Percentiles rank a stretch among this genome's conserved stretches.
Conservation (phyloP, 2,329 filamentous ascomycete genomes). For the Lachnellula hyalina region DNA sequence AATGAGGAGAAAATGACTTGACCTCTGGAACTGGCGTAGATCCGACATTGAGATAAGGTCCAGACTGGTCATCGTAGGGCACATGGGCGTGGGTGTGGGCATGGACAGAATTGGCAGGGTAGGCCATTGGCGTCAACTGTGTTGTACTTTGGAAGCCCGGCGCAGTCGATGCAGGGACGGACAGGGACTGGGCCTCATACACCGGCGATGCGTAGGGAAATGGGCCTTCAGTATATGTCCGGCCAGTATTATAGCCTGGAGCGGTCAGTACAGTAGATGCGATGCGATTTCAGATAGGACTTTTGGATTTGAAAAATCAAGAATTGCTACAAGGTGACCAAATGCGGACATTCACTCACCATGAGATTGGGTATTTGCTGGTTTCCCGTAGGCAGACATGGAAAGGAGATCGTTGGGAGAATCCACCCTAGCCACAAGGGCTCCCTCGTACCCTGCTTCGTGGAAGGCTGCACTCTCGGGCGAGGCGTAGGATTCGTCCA, state of each 20-base stretch:
- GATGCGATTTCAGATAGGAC: not conserved
- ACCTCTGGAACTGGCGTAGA: constrained; percentile 58
- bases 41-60: constrained; percentile 60
- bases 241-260: constrained; percentile 28
- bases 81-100: constrained; percentile 37
- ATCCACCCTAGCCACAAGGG: constrained; percentile 30
- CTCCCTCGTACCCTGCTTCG: constrained; percentile 33
- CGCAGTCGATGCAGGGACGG: constrained; percentile 37
- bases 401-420: constrained; percentile 43
- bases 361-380: constrained; percentile 70
- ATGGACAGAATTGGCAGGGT: constrained; percentile 33
- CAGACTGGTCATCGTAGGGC: constrained; percentile 57
- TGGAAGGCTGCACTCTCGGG: constrained; percentile 32
- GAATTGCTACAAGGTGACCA: not conserved
- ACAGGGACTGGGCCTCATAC: constrained; percentile 44
- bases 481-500: constrained; percentile 32
- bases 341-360: constrained; percentile 53
- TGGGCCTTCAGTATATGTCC: constrained; percentile 36
- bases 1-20: constrained; percentile 62
- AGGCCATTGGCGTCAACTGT: constrained; percentile 28
- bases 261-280: constrained; percentile 7
- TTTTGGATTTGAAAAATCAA: too few species aligned
- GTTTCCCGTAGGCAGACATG: constrained; percentile 80
- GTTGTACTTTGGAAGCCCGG: constrained; percentile 25
- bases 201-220: constrained; percentile 43